phyloP scores from a whole-genome alignment of 768 basidiomycete genomes.

The Panus rudis region DNA sequence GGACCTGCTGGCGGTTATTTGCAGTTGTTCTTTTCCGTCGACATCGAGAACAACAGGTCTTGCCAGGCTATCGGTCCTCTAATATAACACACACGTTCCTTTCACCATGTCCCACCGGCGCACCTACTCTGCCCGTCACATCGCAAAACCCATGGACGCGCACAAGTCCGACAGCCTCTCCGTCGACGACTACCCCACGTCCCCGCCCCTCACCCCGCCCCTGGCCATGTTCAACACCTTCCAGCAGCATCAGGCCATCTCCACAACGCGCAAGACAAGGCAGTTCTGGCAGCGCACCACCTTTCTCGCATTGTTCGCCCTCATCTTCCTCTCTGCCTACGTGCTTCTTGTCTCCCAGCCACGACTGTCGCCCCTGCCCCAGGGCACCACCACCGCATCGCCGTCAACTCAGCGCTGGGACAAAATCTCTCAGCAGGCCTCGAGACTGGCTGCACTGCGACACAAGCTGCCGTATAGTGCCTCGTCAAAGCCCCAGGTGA shows the following conservation, averaged over 20 bases:
- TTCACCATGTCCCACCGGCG: constrained; percentile 24
- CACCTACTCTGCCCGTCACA: constrained; percentile 20
- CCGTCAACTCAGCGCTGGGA: neutral
- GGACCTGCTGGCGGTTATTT: no score
- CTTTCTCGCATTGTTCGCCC: constrained; percentile 44
- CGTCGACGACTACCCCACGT: constrained; percentile 19
- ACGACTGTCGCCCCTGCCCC: constrained; percentile 31
- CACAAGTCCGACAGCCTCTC: constrained; percentile 15
- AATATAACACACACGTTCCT: constrained; percentile 10
- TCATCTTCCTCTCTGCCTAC: constrained; percentile 47
- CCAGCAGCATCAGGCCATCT: constrained; percentile 3
- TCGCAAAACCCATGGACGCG: constrained; percentile 18
- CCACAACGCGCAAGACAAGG: constrained; percentile 31
- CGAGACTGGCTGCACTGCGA: constrained; percentile 11
- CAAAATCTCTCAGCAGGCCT: constrained; percentile 1
- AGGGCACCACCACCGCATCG: constrained; percentile 12
- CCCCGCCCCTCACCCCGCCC: constrained; percentile 22
- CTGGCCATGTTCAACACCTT: constrained; percentile 20
- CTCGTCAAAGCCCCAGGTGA: constrained; percentile 35
- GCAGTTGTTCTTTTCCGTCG: no score
- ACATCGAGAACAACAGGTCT: no score
- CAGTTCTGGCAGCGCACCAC: constrained; percentile 42
- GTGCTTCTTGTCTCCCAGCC: constrained; percentile 46
- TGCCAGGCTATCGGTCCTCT: constrained; percentile 3
- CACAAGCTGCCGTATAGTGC: constrained; percentile 10